These are phyloP conservation scores for Trypanosoma cruzi DNA, from an alignment of 208 protist genomes.

Conservation along the genomic window DNA sequence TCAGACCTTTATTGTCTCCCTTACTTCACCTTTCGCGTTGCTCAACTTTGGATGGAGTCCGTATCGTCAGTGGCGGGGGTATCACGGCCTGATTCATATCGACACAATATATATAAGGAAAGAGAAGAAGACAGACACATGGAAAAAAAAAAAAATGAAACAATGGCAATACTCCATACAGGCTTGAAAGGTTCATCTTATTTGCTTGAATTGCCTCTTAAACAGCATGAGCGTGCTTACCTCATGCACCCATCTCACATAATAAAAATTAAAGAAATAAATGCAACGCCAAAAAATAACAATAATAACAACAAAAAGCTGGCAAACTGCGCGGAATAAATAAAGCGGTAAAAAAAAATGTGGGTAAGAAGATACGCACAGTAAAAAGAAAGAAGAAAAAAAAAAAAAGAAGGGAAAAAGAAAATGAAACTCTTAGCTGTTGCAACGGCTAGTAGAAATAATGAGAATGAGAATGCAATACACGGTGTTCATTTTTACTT, in stretches of 20 bases:
- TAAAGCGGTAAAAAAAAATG: background rate
- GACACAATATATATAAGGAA: background rate
- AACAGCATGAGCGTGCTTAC: background rate
- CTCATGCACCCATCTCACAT: too few species aligned
- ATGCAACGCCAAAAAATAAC: too few species aligned
- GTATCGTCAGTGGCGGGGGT: background rate
- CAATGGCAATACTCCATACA: background rate
- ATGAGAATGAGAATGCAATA: background rate
- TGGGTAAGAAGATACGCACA: background rate
- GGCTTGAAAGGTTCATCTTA: background rate
- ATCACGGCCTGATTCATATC: background rate
- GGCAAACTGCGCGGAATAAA: too few species aligned
- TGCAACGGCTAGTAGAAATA: background rate
- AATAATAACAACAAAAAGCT: too few species aligned
- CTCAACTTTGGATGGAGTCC: background rate
- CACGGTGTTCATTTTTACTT: too few species aligned
- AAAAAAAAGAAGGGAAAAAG: background rate
- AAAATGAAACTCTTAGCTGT: background rate
- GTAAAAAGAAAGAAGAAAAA: background rate
- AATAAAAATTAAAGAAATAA: background rate
- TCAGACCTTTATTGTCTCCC: background rate
- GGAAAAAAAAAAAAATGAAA: background rate
- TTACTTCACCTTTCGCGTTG: background rate
- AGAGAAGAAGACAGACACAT: background rate
- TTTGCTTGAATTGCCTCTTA: background rate